Evolutionary conservation across 345 rosid species (phyloP).

Genomic region (Camelina sativa): DNA sequence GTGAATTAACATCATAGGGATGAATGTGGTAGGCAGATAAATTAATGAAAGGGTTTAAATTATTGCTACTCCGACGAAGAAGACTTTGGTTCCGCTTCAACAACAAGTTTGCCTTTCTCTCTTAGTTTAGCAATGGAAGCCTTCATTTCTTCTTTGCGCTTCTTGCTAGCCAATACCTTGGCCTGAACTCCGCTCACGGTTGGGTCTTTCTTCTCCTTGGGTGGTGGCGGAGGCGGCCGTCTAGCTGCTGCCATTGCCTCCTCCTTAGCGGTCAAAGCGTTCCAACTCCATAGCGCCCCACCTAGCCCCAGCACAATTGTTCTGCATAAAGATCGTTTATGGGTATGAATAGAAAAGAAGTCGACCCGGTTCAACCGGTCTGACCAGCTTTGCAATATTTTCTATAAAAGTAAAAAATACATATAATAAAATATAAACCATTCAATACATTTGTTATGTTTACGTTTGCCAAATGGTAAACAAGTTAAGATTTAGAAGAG

Average conservation of each 20-base stretch:
- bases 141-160: conserved; percentile 64
- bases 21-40: conserved; percentile 20
- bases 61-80: conserved; percentile 36
- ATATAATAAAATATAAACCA: too few relatives aligned
- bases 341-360: not conserved
- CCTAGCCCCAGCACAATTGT: conserved; percentile 46
- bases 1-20: conserved; percentile 27
- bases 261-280: conserved; percentile 33
- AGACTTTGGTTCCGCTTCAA: conserved; percentile 34
- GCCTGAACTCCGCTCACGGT: conserved; percentile 79
- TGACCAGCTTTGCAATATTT: not conserved
- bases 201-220: conserved; percentile 72
- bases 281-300: conserved; percentile 56
- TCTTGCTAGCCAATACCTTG: conserved; percentile 83
- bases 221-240: conserved; percentile 69
- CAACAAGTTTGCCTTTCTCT: conserved; percentile 63
- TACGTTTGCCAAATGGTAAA: not conserved
- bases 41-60: conserved; percentile 6
- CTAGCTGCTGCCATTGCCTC: conserved; percentile 63
- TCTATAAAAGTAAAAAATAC: too few relatives aligned
- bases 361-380: not conserved
- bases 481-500: not conserved
- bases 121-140: conserved; percentile 59
- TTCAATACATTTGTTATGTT: too few relatives aligned
- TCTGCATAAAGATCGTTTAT: conserved; percentile 7